Conservation (phyloP, 805 yeast genomes). For the Zygotorulaspora danielsina region DNA sequence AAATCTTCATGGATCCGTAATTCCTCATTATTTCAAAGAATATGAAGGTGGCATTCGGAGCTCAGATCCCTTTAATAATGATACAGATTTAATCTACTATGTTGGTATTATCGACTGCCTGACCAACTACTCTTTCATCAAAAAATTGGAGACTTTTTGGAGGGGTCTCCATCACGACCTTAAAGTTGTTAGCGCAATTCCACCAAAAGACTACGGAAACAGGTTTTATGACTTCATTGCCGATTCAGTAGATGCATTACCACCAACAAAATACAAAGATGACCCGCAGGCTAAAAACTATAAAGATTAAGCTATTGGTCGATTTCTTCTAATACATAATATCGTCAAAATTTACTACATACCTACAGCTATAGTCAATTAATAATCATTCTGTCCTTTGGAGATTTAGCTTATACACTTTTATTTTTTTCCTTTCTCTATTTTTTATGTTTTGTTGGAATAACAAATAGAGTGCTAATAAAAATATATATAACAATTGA, state of each 20-base stretch:
- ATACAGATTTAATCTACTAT: conserved; percentile 69
- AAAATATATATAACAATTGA: too few relatives aligned
- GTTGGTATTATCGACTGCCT: conserved; percentile 92
- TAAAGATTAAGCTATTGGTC: too few relatives aligned
- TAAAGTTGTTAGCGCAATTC: conserved; percentile 77
- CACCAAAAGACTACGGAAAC: conserved; percentile 85
- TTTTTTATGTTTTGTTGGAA: too few relatives aligned
- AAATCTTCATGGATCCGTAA: conserved; percentile 10
- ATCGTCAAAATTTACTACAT: too few relatives aligned
- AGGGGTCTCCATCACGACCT: conserved; percentile 67
- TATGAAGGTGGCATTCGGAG: conserved; percentile 84
- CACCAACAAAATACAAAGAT: conserved; percentile 23
- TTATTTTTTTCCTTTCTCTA: too few relatives aligned
- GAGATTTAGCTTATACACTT: too few relatives aligned
- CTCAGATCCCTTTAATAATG: conserved; percentile 49
- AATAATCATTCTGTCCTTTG: too few relatives aligned
- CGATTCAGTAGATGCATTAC: conserved; percentile 34
- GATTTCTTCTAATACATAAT: too few relatives aligned
- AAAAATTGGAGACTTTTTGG: conserved; percentile 81
- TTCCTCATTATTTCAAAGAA: conserved; percentile 52
- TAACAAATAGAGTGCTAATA: too few relatives aligned
- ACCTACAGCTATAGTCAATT: too few relatives aligned
- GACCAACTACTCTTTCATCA: conserved; percentile 70
- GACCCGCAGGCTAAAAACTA: conserved; percentile 22
- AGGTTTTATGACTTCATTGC: conserved; percentile 74